phyloP scores from a whole-genome alignment of 805 yeast genomes.

The Candida multigemmis region DNA sequence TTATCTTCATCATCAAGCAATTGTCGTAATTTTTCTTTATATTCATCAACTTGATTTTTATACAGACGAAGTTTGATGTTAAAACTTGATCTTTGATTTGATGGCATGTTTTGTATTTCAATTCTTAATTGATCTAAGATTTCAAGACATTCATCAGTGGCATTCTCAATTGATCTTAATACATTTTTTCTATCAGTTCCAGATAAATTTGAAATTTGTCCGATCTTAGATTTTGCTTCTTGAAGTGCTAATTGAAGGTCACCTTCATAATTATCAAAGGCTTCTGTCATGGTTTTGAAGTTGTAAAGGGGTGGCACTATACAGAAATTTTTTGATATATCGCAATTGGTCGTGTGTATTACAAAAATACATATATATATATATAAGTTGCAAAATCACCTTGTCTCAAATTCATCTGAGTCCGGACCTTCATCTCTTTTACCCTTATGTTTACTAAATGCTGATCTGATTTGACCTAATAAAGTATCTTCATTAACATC shows the following conservation, averaged over 20 bases:
- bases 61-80: conserved; percentile 73
- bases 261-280: conserved; percentile 56
- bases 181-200: conserved; percentile 33
- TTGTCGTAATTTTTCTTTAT: conserved; percentile 46
- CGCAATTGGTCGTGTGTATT: too few relatives aligned
- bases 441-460: conserved; percentile 22
- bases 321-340: too few relatives aligned
- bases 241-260: conserved; percentile 64
- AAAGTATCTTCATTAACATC: conserved; percentile 25
- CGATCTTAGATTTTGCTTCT: conserved; percentile 61
- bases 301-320: neutral
- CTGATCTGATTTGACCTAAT: conserved; percentile 24
- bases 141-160: conserved; percentile 75
- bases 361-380: neutral
- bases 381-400: conserved; percentile 4
- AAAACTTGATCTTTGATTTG: conserved; percentile 56
- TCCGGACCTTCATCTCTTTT: conserved; percentile 36
- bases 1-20: conserved; percentile 67
- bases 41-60: conserved; percentile 46
- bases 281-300: conserved; percentile 30
- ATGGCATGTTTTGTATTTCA: conserved; percentile 80
- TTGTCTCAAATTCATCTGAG: conserved; percentile 49
- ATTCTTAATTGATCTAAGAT: conserved; percentile 79
- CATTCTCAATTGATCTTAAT: conserved; percentile 51
- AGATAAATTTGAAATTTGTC: conserved; percentile 34